Conservation (phyloP, 371 early-diverging fungal genomes). For the Apophysomyces sp. region DNA sequence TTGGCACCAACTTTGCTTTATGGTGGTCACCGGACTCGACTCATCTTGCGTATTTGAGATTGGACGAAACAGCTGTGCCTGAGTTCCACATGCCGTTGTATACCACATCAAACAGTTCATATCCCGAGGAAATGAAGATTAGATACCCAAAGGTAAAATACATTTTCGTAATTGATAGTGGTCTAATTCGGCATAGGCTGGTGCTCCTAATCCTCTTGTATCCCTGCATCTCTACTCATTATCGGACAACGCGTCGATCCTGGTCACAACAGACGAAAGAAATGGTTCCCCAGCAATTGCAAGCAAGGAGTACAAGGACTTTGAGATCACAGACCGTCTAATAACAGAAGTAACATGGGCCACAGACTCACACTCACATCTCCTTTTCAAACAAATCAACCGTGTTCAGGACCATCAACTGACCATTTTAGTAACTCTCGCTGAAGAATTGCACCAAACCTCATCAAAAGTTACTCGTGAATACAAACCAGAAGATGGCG, state of each 20-base stretch:
- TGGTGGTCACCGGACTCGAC: slow-evolving; percentile 91
- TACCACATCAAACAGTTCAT: slow-evolving; percentile 46
- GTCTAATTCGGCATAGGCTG: slow-evolving; percentile 41
- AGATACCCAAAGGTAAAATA: slow-evolving; percentile 76
- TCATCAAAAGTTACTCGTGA: slow-evolving; percentile 46
- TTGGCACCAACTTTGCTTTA: slow-evolving; percentile 60
- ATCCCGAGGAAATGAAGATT: slow-evolving; percentile 70
- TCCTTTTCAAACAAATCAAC: slow-evolving; percentile 82
- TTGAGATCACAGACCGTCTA: slow-evolving; percentile 64
- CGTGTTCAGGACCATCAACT: slow-evolving; percentile 81
- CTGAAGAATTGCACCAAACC: slow-evolving; percentile 6
- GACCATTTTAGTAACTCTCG: slow-evolving; percentile 52
- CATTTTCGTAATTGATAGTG: background rate
- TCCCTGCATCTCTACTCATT: slow-evolving; percentile 66
- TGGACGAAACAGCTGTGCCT: slow-evolving; percentile 83
- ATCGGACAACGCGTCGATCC: slow-evolving; percentile 18
- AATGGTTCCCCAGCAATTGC: background rate
- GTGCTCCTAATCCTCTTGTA: slow-evolving; percentile 81
- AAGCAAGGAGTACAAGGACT: slow-evolving; percentile 16
- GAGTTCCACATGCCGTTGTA: slow-evolving; percentile 72
- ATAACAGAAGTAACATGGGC: slow-evolving; percentile 83
- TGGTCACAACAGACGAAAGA: slow-evolving; percentile 13
- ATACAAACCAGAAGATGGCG: slow-evolving; percentile 60
- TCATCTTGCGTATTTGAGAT: slow-evolving; percentile 80
- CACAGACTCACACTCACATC: slow-evolving; percentile 46